These are phyloP conservation scores for Skeletonema grethae DNA, from an alignment of 108 stramenopile species.

Conservation along the genomic window DNA sequence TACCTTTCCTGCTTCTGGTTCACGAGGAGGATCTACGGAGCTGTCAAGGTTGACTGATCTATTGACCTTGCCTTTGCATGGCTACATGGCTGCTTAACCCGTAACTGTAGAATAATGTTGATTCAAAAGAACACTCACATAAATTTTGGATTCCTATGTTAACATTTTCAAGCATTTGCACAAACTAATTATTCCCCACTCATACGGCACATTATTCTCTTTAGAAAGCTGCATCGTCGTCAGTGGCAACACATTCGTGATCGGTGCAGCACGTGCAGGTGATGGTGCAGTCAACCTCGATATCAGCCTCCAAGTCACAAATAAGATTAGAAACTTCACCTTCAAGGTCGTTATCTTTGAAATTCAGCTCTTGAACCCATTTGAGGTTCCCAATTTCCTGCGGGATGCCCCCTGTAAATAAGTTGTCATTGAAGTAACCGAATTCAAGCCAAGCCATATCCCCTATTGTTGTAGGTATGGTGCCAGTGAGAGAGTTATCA, in stretches of 20 bases:
- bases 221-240: neutral
- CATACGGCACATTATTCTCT: neutral
- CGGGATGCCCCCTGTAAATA: slow-evolving; percentile 30
- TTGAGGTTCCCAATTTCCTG: slow-evolving; percentile 24
- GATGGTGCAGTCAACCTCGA: slow-evolving; percentile 37
- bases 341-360: slow-evolving; percentile 23
- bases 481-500: slow-evolving; percentile 23
- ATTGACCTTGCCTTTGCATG: neutral
- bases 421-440: slow-evolving; percentile 25
- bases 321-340: slow-evolving; percentile 26
- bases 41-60: slow-evolving; percentile 80
- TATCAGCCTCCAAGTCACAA: slow-evolving; percentile 27
- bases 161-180: neutral
- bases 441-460: neutral
- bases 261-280: slow-evolving; percentile 34
- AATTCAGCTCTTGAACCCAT: slow-evolving; percentile 8
- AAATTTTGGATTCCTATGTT: neutral
- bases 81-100: neutral
- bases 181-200: neutral
- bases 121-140: neutral
- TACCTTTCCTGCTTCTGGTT: slow-evolving; percentile 88
- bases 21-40: slow-evolving; percentile 80
- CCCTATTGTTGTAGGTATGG: slow-evolving; percentile 20
- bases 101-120: neutral
- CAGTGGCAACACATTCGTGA: slow-evolving; percentile 6